A percentile compares a stretch with the other conserved stretches of the same genome.
Evolutionary conservation across 2,329 filamentous ascomycete species (phyloP).

Genomic region (Dichotomopilus funicola): DNA sequence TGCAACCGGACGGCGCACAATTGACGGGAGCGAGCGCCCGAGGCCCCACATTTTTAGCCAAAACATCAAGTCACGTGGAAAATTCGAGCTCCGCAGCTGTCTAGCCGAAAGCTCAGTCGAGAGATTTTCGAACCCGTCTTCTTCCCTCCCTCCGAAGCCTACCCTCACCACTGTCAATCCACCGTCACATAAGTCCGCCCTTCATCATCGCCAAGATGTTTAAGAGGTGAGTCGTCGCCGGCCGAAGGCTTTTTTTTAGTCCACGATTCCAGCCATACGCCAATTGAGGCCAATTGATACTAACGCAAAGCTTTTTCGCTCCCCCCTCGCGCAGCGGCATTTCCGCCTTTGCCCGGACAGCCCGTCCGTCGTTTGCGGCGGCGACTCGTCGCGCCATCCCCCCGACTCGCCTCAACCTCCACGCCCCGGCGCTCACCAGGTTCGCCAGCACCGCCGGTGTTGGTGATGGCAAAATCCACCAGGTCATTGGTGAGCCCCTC

Average conservation of each 20-base stretch:
- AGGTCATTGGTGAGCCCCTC: conserved; percentile 41
- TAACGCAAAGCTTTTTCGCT: conserved; percentile 29
- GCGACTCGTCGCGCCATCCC: conserved; percentile 52
- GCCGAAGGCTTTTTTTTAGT: neutral
- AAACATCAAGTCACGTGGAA: conserved; percentile 21
- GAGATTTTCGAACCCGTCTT: conserved; percentile 28
- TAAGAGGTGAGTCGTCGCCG: conserved; percentile 61
- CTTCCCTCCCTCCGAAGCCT: conserved; percentile 23
- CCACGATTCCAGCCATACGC: neutral
- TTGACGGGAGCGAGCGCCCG: conserved; percentile 9
- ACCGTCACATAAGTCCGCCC: conserved; percentile 43
- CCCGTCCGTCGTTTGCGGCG: conserved; percentile 55
- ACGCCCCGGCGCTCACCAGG: conserved; percentile 50
- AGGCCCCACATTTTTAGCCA: conserved; percentile 16
- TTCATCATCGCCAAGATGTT: conserved; percentile 71
- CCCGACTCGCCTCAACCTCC: conserved; percentile 50
- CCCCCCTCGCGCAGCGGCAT: conserved; percentile 50
- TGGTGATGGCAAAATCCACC: conserved; percentile 62
- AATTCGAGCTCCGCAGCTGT: conserved; percentile 25
- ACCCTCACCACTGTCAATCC: conserved; percentile 21
- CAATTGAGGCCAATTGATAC: conserved; percentile 40
- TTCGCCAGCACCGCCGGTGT: conserved; percentile 53
- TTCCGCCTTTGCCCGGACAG: conserved; percentile 57
- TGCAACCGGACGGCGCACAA: too few relatives aligned
- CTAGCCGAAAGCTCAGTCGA: conserved; percentile 26